Conservation (phyloP, 1,284 basidiomycete genomes). For the Tremellales sp. region DNA sequence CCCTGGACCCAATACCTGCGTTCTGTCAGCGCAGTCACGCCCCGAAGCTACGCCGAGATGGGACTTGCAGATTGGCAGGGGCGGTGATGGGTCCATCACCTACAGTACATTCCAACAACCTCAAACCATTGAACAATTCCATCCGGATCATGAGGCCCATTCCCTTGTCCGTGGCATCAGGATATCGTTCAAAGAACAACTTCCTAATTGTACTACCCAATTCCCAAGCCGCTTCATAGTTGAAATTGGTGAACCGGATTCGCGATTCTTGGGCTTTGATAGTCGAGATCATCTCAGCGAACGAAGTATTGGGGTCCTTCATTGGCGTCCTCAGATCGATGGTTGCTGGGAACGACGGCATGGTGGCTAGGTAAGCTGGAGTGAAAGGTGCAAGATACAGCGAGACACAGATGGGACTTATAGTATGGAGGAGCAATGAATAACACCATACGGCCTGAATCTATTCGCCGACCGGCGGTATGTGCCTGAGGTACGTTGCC, state of each 20-base stretch:
- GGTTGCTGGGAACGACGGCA: neutral
- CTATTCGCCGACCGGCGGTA: too few species aligned
- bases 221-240: neutral
- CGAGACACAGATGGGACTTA: too few species aligned
- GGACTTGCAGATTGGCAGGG: constrained; percentile 39
- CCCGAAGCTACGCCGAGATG: neutral
- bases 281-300: neutral
- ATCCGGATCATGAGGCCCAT: constrained; percentile 42
- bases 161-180: neutral
- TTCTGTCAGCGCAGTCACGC: constrained; percentile 3
- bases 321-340: neutral
- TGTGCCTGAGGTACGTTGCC: too few species aligned
- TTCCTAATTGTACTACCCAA: neutral
- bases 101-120: constrained; percentile 36
- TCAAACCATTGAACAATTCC: constrained; percentile 37
- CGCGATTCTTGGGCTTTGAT: neutral
- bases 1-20: constrained; percentile 36
- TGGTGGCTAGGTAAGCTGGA: too few species aligned
- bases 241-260: neutral
- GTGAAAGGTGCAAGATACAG: too few species aligned
- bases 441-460: too few species aligned
- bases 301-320: neutral
- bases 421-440: too few species aligned
- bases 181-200: neutral
- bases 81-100: constrained; percentile 33